Evolutionary conservation across 345 rosid species (phyloP).

Genomic region (Salix dunnii): DNA sequence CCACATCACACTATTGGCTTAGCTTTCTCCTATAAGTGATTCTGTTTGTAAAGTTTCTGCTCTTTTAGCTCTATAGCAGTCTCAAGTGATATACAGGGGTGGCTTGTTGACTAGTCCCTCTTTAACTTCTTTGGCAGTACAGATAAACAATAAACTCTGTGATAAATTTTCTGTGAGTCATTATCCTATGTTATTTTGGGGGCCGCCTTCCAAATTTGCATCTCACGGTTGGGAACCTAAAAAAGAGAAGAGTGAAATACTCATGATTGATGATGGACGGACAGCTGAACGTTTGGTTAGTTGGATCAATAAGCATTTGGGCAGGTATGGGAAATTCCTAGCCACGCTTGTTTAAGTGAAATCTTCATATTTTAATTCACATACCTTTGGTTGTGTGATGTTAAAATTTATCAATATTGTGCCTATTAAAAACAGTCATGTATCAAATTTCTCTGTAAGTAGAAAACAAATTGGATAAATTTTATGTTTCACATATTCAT

Average conservation of each 20-base stretch:
- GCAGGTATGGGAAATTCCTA: slow-evolving; percentile 54
- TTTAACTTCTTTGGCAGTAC: slow-evolving; percentile 68
- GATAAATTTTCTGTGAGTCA: slow-evolving; percentile 75
- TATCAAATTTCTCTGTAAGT: background rate
- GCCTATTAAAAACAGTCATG: background rate
- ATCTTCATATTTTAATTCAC: background rate
- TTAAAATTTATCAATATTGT: slow-evolving; percentile 2
- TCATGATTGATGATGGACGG: slow-evolving; percentile 57
- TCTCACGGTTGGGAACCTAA: slow-evolving; percentile 60
- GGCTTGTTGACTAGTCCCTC: slow-evolving; percentile 25
- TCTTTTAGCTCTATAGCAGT: slow-evolving; percentile 4
- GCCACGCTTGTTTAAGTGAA: slow-evolving; percentile 7
- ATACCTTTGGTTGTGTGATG: background rate
- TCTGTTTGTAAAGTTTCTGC: background rate
- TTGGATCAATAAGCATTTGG: slow-evolving; percentile 85
- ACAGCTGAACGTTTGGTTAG: slow-evolving; percentile 77
- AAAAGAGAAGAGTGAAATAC: slow-evolving; percentile 55
- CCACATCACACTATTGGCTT: background rate
- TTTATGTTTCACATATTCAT: background rate
- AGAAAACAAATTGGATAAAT: background rate
- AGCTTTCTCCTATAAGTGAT: background rate
- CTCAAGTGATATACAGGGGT: slow-evolving; percentile 4
- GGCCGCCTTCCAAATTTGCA: slow-evolving; percentile 58
- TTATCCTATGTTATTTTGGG: slow-evolving; percentile 97
- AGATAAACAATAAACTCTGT: slow-evolving; percentile 85